Percentiles rank a stretch among this genome's conserved stretches.
Evolutionary conservation across 2,329 filamentous ascomycete species (phyloP).

Genomic region (Coniochaeta sp.): DNA sequence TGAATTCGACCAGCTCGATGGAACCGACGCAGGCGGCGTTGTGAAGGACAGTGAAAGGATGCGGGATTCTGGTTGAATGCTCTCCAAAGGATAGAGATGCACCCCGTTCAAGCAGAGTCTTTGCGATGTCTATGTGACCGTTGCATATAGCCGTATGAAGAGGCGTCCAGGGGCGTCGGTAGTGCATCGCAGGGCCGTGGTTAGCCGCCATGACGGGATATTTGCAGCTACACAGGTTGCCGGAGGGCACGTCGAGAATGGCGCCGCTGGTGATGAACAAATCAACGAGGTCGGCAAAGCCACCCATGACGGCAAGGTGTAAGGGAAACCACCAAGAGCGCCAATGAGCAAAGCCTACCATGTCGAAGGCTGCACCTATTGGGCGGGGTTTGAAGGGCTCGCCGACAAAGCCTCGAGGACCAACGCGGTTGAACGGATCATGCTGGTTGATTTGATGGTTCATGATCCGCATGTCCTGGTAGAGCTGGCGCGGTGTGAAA

Average conservation of each 20-base stretch:
- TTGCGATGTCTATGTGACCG: not conserved
- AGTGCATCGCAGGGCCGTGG: not conserved
- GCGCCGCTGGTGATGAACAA: not conserved
- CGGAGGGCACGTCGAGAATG: not conserved
- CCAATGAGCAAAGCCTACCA: not conserved
- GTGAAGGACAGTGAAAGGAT: constrained; percentile 5
- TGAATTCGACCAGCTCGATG: constrained; percentile 4
- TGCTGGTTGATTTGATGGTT: not conserved
- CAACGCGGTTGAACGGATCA: not conserved
- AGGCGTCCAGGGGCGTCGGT: not conserved
- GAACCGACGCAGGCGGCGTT: constrained; percentile 4
- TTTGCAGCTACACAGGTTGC: constrained; percentile 3
- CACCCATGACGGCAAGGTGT: not conserved
- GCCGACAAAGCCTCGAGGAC: not conserved
- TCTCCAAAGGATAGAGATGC: not conserved
- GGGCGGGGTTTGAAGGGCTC: not conserved
- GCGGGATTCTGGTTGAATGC: not conserved
- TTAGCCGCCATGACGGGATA: not conserved
- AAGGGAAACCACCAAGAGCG: not conserved
- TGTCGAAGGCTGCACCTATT: not conserved
- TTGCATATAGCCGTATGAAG: constrained; percentile 4
- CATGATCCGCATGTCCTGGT: not conserved
- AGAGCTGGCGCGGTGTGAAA: not conserved
- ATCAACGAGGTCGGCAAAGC: not conserved
- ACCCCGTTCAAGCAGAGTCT: constrained; percentile 3